Evolutionary conservation across 768 basidiomycete species (phyloP), one percentile per base, ranked within the genome.

Genomic region (Dendrothele bispora): DNA sequence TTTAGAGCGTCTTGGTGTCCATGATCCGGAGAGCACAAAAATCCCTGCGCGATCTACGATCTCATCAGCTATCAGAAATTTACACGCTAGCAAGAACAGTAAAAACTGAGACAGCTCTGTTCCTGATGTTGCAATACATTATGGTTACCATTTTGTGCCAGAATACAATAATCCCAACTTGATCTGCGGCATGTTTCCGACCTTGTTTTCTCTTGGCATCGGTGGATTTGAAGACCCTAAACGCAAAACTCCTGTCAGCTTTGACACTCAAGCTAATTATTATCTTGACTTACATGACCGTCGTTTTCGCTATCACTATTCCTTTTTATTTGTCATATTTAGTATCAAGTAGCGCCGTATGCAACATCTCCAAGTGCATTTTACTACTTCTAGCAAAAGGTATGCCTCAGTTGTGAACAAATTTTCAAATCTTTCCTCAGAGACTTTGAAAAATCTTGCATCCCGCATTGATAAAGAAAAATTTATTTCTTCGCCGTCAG

Each of bases 81-180:
- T 6, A 5, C n/a, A n/a, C n/a, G n/a, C n/a, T n/a, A n/a, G n/a
- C n/a, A n/a, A n/a, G n/a, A n/a, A n/a, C n/a, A n/a, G n/a, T n/a
- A n/a, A n/a, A n/a, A n/a, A n/a, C n/a, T n/a, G n/a, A n/a, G n/a
- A n/a, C n/a, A n/a, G n/a, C n/a, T n/a, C n/a, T n/a, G n/a, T n/a
- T n/a, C n/a, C n/a, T n/a, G 18, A 5, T 4, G 21, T 3, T n/a
- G 15, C 6, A 20, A 57, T 14, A 29, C 34, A 5, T 12, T 52
- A 1, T 35, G 44, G 14, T 36, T 41, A 12, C 30, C 57, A 5
- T 0, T 35, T 15, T 17, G 28, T 2, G 38, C 53, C 8, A 46
- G 60, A 15, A 12, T 20, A 17, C 49, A 43, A 14, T 22, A 59
- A 6, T n/a, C n/a, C n/a, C n/a, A n/a, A n/a, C n/a, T n/a, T 40